phyloP scores from a whole-genome alignment of 2,329 filamentous ascomycete species.

The Sporothrix dimorphospora region DNA sequence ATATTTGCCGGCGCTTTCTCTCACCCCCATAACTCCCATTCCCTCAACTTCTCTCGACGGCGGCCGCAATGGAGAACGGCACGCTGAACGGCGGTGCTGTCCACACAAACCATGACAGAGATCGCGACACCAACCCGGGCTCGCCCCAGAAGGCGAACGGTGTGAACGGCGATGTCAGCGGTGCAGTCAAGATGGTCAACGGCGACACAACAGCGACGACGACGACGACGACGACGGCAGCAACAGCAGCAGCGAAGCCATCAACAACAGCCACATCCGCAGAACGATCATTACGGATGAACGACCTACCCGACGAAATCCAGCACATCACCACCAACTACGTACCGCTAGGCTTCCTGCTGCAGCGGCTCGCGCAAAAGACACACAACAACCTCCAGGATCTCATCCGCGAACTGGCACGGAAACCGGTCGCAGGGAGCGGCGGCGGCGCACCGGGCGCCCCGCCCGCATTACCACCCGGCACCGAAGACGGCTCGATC shows the following conservation, averaged over 20 bases:
- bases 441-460: slow-evolving; percentile 49
- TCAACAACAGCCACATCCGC: slow-evolving; percentile 19
- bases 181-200: neutral
- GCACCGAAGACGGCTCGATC: slow-evolving; percentile 57
- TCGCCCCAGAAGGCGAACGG: slow-evolving; percentile 22
- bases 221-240: slow-evolving; percentile 21
- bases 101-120: slow-evolving; percentile 60
- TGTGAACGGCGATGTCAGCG: neutral
- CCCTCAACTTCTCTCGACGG: neutral
- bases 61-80: slow-evolving; percentile 44
- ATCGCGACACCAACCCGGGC: slow-evolving; percentile 39
- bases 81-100: slow-evolving; percentile 53
- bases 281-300: slow-evolving; percentile 45
- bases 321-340: slow-evolving; percentile 76
- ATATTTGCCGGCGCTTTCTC: neutral
- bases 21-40: neutral
- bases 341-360: slow-evolving; percentile 72
- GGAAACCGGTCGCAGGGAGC: slow-evolving; percentile 62
- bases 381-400: slow-evolving; percentile 78
- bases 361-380: slow-evolving; percentile 79
- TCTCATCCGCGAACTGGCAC: slow-evolving; percentile 69
- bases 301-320: slow-evolving; percentile 64
- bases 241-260: neutral
- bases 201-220: slow-evolving; percentile 24
- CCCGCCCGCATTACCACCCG: slow-evolving; percentile 34